Percentiles rank a stretch among this genome's conserved stretches.
These are phyloP conservation scores for Hypoxylon crocopeplum DNA, from an alignment of 495 filamentous ascomycete species.

Conservation along the genomic window DNA sequence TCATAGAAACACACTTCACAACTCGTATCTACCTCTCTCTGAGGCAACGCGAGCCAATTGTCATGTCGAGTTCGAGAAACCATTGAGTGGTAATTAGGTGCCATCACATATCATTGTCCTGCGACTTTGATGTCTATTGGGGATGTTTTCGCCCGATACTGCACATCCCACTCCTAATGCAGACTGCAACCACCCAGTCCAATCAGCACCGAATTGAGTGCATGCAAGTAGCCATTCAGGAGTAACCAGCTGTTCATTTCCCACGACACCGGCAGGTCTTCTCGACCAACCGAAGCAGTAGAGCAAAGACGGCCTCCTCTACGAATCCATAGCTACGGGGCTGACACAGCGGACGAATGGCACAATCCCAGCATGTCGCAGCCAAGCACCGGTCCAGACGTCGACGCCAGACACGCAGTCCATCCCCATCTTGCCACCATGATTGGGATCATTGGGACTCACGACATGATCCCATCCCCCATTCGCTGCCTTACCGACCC, in stretches of 20 bases:
- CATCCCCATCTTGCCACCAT: slow-evolving; percentile 42
- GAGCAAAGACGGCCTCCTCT: slow-evolving; percentile 36
- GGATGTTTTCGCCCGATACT: slow-evolving; percentile 43
- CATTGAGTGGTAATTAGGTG: slow-evolving; percentile 28
- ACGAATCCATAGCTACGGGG: slow-evolving; percentile 43
- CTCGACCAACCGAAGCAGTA: slow-evolving; percentile 38
- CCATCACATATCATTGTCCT: slow-evolving; percentile 38
- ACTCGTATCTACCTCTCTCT: slow-evolving; percentile 12
- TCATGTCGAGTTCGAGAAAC: slow-evolving; percentile 12
- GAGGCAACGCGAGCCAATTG: slow-evolving; percentile 24
- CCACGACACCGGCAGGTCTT: slow-evolving; percentile 40
- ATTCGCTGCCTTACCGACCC: slow-evolving; percentile 51
- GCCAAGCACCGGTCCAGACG: slow-evolving; percentile 45
- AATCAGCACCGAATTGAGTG: slow-evolving; percentile 40
- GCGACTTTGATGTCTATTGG: slow-evolving; percentile 40
- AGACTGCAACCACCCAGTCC: slow-evolving; percentile 38
- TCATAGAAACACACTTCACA: slow-evolving; percentile 15
- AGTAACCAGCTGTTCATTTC: slow-evolving; percentile 44
- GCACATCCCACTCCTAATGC: slow-evolving; percentile 45
- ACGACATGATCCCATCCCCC: slow-evolving; percentile 40
- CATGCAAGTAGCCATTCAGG: slow-evolving; percentile 45
- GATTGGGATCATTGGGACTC: slow-evolving; percentile 57
- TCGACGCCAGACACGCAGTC: slow-evolving; percentile 44
- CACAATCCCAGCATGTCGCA: slow-evolving; percentile 40
- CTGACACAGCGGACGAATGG: slow-evolving; percentile 54